Evolutionary conservation across 2,329 filamentous ascomycete species (phyloP).

Genomic region (Ophiostoma himal-ulmi): DNA sequence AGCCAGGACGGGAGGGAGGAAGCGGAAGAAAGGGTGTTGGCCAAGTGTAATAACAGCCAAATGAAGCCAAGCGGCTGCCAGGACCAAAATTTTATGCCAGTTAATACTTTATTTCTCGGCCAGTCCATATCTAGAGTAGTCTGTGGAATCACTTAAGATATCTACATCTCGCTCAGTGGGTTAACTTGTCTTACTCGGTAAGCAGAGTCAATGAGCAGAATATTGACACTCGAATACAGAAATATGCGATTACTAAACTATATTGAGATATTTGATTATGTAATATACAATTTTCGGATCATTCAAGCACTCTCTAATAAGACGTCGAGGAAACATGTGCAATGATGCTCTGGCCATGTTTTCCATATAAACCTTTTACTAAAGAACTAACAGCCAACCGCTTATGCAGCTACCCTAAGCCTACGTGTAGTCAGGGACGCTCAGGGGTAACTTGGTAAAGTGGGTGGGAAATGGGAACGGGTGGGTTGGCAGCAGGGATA

Average conservation of each 20-base stretch:
- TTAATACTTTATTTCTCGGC: not conserved
- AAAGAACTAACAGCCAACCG: not conserved
- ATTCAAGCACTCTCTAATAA: too few relatives aligned
- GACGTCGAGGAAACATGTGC: too few relatives aligned
- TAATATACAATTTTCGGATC: too few relatives aligned
- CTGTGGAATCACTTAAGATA: not conserved
- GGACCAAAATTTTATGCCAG: not conserved
- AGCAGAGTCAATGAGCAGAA: too few relatives aligned
- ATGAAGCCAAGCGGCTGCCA: not conserved
- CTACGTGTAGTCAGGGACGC: not conserved
- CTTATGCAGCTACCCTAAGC: not conserved
- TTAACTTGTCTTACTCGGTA: not conserved
- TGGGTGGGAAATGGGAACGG: not conserved
- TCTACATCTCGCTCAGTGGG: not conserved
- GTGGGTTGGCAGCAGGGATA: not conserved
- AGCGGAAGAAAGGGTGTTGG: not conserved
- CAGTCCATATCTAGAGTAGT: not conserved
- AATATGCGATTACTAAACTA: too few relatives aligned
- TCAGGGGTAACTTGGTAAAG: slow-evolving; percentile 9
- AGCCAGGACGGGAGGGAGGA: not conserved
- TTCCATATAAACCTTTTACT: not conserved
- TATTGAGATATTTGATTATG: too few relatives aligned
- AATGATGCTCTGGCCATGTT: too few relatives aligned
- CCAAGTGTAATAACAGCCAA: not conserved
- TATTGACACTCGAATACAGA: too few relatives aligned